Conservation (phyloP, 2,329 filamentous ascomycete genomes). For the Lecanicillium sp. region DNA sequence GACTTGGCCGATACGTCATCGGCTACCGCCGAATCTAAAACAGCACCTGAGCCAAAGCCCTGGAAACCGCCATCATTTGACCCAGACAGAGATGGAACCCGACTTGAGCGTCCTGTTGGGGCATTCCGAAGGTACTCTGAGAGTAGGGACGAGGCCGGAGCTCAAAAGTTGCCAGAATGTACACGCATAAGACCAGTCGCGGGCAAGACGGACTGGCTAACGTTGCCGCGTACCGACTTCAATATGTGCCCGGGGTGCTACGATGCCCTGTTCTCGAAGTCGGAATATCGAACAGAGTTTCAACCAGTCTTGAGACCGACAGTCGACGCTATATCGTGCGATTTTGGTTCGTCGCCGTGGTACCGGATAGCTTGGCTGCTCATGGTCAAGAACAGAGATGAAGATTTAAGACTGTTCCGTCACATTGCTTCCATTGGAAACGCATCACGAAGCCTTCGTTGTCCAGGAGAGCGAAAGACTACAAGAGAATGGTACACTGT, state of each 20-base stretch:
- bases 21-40: too few relatives aligned
- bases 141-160: constrained; percentile 15
- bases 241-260: constrained; percentile 81
- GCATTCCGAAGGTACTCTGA: constrained; percentile 49
- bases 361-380: constrained; percentile 78
- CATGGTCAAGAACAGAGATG: constrained; percentile 60
- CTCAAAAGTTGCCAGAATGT: constrained; percentile 56
- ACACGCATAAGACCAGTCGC: constrained; percentile 55
- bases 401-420: constrained; percentile 62
- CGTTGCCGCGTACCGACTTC: constrained; percentile 63
- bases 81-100: constrained; percentile 25
- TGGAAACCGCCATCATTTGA: constrained; percentile 42
- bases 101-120: constrained; percentile 32
- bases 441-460: constrained; percentile 46
- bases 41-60: constrained; percentile 18
- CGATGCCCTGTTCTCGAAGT: constrained; percentile 57
- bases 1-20: too few relatives aligned
- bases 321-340: constrained; percentile 58
- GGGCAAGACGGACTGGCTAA: constrained; percentile 73
- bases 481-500: constrained; percentile 69
- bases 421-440: constrained; percentile 53
- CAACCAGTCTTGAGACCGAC: constrained; percentile 46
- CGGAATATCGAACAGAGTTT: constrained; percentile 62
- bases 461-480: constrained; percentile 45
- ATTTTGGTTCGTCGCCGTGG: constrained; percentile 73